phyloP scores from a whole-genome alignment of 2,329 filamentous ascomycete genomes.

The Thielaviopsis populi region DNA sequence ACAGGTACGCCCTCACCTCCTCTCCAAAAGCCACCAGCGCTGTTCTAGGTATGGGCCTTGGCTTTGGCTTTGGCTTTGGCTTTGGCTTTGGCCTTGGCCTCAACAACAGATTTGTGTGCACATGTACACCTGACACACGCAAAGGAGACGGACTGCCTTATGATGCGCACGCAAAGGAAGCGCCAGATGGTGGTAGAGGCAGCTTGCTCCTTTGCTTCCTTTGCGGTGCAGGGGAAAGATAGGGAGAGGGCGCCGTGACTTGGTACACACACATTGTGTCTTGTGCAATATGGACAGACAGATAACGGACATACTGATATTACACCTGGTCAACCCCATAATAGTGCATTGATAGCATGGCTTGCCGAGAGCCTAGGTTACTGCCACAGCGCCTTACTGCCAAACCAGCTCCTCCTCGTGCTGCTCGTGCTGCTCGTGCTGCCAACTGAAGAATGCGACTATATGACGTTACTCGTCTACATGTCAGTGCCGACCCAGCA shows the following conservation, averaged over 20 bases:
- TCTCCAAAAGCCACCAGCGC: too few relatives aligned
- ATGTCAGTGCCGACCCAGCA: conserved; percentile 1
- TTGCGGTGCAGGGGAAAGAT: not conserved
- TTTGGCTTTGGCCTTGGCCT: not conserved
- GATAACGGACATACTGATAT: not conserved
- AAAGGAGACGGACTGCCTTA: not conserved
- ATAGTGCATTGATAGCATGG: too few relatives aligned
- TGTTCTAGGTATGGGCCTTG: not conserved
- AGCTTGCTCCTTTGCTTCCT: conserved; percentile 1
- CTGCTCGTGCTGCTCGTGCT: too few relatives aligned
- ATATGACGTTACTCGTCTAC: conserved; percentile 1
- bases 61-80: not conserved
- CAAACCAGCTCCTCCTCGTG: too few relatives aligned
- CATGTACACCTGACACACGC: conserved; percentile 1
- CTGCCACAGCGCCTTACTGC: too few relatives aligned
- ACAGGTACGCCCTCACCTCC: too few relatives aligned
- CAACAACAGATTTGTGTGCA: too few relatives aligned
- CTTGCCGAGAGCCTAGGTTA: not conserved
- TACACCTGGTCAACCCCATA: too few relatives aligned
- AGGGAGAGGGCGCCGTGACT: not conserved
- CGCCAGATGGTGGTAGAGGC: not conserved
- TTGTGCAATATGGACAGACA: not conserved
- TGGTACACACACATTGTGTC: not conserved
- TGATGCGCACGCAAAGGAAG: not conserved
- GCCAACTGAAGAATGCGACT: not conserved